Evolutionary conservation across 345 rosid genomes (phyloP), one percentile per base, ranked within the genome.

Genomic region (Alliaria petiolata): DNA sequence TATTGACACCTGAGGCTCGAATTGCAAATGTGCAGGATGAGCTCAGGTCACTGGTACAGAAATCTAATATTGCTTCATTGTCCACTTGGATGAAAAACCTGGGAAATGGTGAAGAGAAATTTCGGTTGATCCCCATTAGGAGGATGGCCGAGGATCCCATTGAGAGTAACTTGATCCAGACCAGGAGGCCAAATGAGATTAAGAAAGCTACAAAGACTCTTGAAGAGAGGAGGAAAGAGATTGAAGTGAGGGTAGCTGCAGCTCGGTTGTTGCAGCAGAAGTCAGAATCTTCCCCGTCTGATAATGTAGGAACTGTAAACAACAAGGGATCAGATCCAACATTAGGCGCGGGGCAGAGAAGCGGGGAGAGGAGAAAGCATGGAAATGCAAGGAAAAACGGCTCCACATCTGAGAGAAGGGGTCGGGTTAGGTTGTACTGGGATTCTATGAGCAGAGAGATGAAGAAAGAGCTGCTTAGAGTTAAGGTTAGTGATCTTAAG

Each of bases 231-330:
- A 82, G 98, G 84, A 89, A 95, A 71, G 99, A 89, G 88, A 84
- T 91, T 77, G 99, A 95, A 81, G 99, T 95, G 58, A 82, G 88
- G 81, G 98, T 95, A 31, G 96, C 97, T 47, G 98, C 99, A 12
- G 93, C 90, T 30, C 84, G 89, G 75, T 73, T 91, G 70, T 35
- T 87, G 82, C 99, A 91, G 86, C 97, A 89, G 85, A 90, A 85
- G 70, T 76, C 92, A 3, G 96, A 89, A 67, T 57, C 71, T 11
- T 68, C 82, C 15, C 62, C 47, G 62, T 55, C 70, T 28, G 81
- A 71, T 31, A 66, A 22, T 26, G 86, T 77, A 49, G 87, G 75
- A 50, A 83, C 74, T 76, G 80, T 74, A 74, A 71, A 47, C 56
- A 86, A 80, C 26, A 81, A 78, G 67, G 90, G 82, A 47, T 68